Evolutionary conservation across 768 basidiomycete genomes (phyloP).

Genomic region (Boletus edulis): DNA sequence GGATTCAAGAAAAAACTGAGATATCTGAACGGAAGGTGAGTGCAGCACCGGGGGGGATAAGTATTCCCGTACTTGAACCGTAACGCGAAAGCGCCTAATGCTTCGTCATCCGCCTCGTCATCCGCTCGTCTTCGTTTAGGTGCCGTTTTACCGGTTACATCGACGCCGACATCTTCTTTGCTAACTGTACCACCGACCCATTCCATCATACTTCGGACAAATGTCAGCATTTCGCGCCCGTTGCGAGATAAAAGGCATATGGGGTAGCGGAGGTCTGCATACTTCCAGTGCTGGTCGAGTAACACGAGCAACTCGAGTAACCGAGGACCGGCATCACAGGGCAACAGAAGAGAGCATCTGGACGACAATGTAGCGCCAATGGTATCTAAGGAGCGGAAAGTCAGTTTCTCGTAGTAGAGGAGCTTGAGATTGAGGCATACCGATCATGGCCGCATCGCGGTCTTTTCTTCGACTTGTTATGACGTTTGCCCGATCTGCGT

Average conservation of each 20-base stretch:
- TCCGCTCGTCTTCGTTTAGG: constrained; percentile 55
- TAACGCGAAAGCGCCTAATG: constrained; percentile 79
- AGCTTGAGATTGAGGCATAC: constrained; percentile 37
- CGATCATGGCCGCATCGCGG: constrained; percentile 84
- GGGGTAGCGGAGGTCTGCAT: constrained; percentile 76
- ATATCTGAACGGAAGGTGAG: constrained; percentile 50
- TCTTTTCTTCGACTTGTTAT: constrained; percentile 86
- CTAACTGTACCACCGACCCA: constrained; percentile 97
- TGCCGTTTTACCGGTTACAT: constrained; percentile 54
- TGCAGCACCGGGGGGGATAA: background rate
- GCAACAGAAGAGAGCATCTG: constrained; percentile 80
- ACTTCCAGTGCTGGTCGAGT: constrained; percentile 97
- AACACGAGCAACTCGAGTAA: constrained; percentile 93
- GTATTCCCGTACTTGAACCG: constrained; percentile 75
- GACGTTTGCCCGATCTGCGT: constrained; percentile 81
- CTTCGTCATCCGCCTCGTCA: constrained; percentile 78
- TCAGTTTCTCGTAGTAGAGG: background rate
- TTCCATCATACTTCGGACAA: constrained; percentile 96
- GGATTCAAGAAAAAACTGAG: constrained; percentile 91
- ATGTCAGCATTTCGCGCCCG: constrained; percentile 89
- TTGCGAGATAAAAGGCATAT: constrained; percentile 93
- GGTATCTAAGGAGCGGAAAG: constrained; percentile 53
- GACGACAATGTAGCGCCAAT: constrained; percentile 84
- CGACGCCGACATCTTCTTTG: constrained; percentile 88
- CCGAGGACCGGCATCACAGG: constrained; percentile 93